Evolutionary conservation across 768 basidiomycete genomes (phyloP), one percentile per base, ranked within the genome.

Genomic region (Rossbeevera mucosa): DNA sequence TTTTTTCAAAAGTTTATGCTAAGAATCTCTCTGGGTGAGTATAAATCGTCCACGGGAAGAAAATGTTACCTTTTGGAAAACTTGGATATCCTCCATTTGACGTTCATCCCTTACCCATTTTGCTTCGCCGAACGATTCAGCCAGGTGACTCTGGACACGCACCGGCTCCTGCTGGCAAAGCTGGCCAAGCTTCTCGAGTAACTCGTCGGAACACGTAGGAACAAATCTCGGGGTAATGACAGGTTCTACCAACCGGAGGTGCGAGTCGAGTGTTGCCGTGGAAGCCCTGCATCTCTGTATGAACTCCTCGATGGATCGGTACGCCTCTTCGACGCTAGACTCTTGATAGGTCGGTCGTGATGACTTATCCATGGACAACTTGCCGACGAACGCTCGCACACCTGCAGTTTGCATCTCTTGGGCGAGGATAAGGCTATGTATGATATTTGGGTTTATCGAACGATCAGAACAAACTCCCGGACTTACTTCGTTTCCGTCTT

Each of bases 171-270:
- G 62, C 22, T 67, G 53, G 0, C 84, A 76, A 1, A 94, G 68
- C 7, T 74, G 64, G 4, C 81, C 84, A 0, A 95, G 73, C 8
- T 81, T 85, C 8, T 56, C 55, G 0, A 94, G 75, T 26, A 94
- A 74, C 41, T 78, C 81, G 46, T 88, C 74, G 2, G 89, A 86
- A 64, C 91, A 94, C 0, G 91, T 91, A 1, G 93, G 93, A 3
- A 94, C 85, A 57, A 94, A 95, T 16, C 93, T 81, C 0, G 93
- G 93, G 0, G 93, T 94, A 50, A 95, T 68, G 9, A 94, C 88
- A 1, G 93, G 93, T 51, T 87, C 79, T 4, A 93, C 78, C 8
- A 90, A 74, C 9, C 77, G 75, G 41, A 65, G 61, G 57, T 82
- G 75, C 3, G 62, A 44, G 0, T 77, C 76, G 1, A 82, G 64